phyloP scores from a whole-genome alignment of 805 yeast species.

The Candida fluviatilis region DNA sequence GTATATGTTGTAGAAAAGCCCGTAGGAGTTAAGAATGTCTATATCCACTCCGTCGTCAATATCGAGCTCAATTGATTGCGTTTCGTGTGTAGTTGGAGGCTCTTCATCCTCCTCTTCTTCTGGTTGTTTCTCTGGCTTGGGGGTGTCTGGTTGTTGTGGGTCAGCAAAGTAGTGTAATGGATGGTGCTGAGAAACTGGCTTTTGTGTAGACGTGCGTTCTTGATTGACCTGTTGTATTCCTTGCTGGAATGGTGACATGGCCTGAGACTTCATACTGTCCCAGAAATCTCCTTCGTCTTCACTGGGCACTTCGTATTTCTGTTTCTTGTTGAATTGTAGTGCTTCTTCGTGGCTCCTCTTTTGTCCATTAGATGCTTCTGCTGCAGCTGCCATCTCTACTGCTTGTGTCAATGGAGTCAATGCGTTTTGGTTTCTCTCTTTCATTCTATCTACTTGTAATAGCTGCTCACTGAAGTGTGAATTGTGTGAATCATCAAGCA shows the following conservation, averaged over 20 bases:
- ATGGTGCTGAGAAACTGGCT: constrained; percentile 53
- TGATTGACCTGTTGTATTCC: background rate
- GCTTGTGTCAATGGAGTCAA: constrained; percentile 40
- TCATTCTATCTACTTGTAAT: constrained; percentile 6
- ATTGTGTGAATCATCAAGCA: background rate
- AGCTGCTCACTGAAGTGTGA: constrained; percentile 1
- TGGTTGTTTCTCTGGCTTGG: constrained; percentile 2
- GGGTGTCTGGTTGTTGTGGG: constrained; percentile 12
- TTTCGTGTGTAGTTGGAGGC: constrained; percentile 4
- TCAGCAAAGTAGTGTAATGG: constrained; percentile 38
- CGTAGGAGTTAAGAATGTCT: constrained; percentile 32
- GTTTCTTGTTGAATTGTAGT: background rate
- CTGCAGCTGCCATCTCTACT: constrained; percentile 34
- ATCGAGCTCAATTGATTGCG: constrained; percentile 5
- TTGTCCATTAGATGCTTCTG: constrained; percentile 16
- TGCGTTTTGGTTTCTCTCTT: constrained; percentile 7
- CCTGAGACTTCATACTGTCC: constrained; percentile 53
- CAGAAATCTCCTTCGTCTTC: constrained; percentile 69
- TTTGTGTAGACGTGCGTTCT: constrained; percentile 7
- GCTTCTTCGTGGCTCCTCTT: constrained; percentile 2
- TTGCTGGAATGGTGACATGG: constrained; percentile 1
- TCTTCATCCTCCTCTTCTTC: constrained; percentile 7
- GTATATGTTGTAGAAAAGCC: constrained; percentile 34
- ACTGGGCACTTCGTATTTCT: constrained; percentile 10
- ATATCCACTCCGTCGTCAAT: constrained; percentile 31